A percentile compares a stretch with the other conserved stretches of the same genome.
Evolutionary conservation across 208 protist species (phyloP).

Genomic region (Herpetomonas tarakana): DNA sequence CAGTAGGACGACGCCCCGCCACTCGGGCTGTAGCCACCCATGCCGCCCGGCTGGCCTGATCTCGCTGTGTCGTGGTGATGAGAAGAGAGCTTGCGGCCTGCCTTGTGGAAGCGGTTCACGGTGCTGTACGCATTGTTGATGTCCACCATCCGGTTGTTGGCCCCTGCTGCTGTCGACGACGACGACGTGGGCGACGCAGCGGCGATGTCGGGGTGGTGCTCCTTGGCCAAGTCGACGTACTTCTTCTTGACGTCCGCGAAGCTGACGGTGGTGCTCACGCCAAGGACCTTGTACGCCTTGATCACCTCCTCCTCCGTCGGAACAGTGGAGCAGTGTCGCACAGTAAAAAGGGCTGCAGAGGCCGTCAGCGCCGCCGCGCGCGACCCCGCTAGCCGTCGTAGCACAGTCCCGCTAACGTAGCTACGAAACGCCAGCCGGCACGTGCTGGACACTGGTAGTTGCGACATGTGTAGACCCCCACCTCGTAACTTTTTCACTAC

Average conservation of each 20-base stretch:
- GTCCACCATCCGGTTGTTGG: constrained; percentile 65
- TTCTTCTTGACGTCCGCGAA: constrained; percentile 77
- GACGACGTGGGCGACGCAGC: constrained; percentile 8
- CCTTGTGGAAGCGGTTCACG: constrained; percentile 66
- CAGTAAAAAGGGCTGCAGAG: not conserved
- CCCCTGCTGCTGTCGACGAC: constrained; percentile 2
- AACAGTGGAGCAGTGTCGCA: constrained; percentile 11
- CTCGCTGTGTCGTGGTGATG: too few species aligned
- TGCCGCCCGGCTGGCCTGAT: too few species aligned
- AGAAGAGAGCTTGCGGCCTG: constrained; percentile 32
- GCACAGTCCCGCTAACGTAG: too few species aligned
- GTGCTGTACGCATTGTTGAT: constrained; percentile 86
- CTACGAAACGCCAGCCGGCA: too few species aligned
- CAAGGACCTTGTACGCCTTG: constrained; percentile 67
- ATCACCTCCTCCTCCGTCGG: constrained; percentile 78
- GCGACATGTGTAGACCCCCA: too few species aligned
- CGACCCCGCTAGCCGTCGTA: not conserved
- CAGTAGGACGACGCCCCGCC: constrained; percentile 6
- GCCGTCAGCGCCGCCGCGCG: not conserved
- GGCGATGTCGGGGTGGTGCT: constrained; percentile 87
- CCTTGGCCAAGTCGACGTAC: constrained; percentile 82
- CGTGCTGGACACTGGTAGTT: too few species aligned
- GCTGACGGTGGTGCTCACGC: constrained; percentile 34
- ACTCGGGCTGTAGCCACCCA: constrained; percentile 2
- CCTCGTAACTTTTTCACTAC: too few species aligned